Evolutionary conservation across 768 basidiomycete species (phyloP).

Genomic region (Chalciporus chontae): DNA sequence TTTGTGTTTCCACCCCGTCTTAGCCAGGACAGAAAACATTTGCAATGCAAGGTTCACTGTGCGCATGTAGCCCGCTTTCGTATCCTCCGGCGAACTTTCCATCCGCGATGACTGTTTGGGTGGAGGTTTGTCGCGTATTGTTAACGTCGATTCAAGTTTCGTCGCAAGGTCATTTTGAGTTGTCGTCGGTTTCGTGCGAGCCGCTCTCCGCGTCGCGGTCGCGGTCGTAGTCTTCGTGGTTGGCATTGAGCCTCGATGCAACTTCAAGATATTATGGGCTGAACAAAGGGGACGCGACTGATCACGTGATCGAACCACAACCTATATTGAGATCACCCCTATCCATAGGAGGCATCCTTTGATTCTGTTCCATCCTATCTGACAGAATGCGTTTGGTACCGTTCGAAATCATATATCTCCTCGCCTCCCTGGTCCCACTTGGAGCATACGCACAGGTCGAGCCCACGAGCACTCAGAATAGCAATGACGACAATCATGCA

Average conservation of each 20-base stretch:
- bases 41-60: slow-evolving; percentile 62
- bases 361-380: not conserved
- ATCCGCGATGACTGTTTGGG: slow-evolving; percentile 24
- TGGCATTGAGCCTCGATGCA: slow-evolving; percentile 12
- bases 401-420: not conserved
- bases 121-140: slow-evolving; percentile 26
- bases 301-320: slow-evolving; percentile 10
- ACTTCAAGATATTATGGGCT: too few relatives aligned
- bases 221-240: slow-evolving; percentile 3
- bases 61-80: slow-evolving; percentile 51
- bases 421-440: not conserved
- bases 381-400: not conserved
- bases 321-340: not conserved
- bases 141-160: slow-evolving; percentile 27
- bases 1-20: slow-evolving; percentile 58
- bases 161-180: not conserved
- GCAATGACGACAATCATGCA: too few relatives aligned
- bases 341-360: not conserved
- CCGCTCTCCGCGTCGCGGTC: slow-evolving; percentile 9
- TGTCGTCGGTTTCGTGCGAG: slow-evolving; percentile 11
- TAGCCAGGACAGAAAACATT: slow-evolving; percentile 45
- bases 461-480: not conserved
- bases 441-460: not conserved
- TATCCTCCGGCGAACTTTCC: slow-evolving; percentile 19
- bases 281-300: slow-evolving; percentile 7